Evolutionary conservation across 768 basidiomycete species (phyloP), one percentile per base, ranked within the genome.

Genomic region (Ramaria sp.): DNA sequence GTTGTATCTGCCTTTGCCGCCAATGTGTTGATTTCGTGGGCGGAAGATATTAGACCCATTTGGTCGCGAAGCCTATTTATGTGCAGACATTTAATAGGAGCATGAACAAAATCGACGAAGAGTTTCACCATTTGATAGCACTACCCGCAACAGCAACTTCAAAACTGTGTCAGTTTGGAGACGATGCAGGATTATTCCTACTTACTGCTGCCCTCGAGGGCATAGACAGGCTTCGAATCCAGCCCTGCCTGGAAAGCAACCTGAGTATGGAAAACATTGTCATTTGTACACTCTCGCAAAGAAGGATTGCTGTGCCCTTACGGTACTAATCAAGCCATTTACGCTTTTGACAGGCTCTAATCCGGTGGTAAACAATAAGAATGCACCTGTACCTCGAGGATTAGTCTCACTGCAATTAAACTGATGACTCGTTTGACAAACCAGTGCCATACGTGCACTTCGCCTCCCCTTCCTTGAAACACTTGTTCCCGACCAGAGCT

Each of bases 361-460:
- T 2, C 95, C 96, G 0, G 96, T 97, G 72, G 89, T 90, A 78
- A 96, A 97, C 30, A 99, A 73, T 62, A 98, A 74, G 76, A 99
- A 99, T 38, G 92, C 92, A 31, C 96, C 61, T 54, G 31, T 31
- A 1, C 12, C 19, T 4, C 24, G 5, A 41, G 37, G 7, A n/a
- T 38, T 15, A 19, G 15, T 53, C 7, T 5, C 17, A 0, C 3
- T 27, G 10, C 17, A n/a, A 12, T 17, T 15, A 19, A 13, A 20
- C 19, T 20, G 19, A 13, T n/a, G 34, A 37, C 34, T 43, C 17
- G n/a, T 10, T 13, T 19, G 27, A 42, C 43, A 20, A 20, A 54
- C 53, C 95, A 1, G 95, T 97, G 24, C 95, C 95, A 64, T 95
- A 99, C 4, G 96, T 99, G 71, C 93, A 96, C 72, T 99, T 99